Evolutionary conservation across 108 stramenopile genomes (phyloP).

Genomic region (Nitzschia sp.): DNA sequence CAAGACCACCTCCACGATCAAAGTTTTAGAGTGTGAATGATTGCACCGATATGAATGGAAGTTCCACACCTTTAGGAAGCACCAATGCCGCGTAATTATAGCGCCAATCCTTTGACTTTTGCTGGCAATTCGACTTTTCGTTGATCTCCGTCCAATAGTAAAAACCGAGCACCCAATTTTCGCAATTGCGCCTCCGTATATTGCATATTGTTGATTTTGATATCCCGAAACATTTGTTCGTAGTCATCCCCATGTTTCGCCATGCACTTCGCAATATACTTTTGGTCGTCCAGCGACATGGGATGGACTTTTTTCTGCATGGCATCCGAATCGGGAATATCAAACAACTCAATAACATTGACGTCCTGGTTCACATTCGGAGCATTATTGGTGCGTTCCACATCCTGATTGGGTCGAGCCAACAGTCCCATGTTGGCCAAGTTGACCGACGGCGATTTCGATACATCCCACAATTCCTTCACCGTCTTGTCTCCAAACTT

Average conservation of each 20-base stretch:
- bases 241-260: conserved; percentile 78
- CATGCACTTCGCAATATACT: conserved; percentile 74
- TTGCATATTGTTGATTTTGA: conserved; percentile 81
- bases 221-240: conserved; percentile 68
- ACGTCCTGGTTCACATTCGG: neutral
- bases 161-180: conserved; percentile 75
- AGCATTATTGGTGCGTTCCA: conserved; percentile 22
- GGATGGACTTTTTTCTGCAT: conserved; percentile 48
- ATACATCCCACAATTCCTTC: conserved; percentile 64
- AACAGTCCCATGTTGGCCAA: conserved; percentile 64
- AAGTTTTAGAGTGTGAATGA: no score
- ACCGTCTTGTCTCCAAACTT: conserved; percentile 55
- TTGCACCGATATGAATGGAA: no score
- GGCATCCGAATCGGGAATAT: conserved; percentile 77
- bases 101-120: neutral
- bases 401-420: conserved; percentile 51
- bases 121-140: conserved; percentile 47
- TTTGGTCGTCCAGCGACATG: conserved; percentile 68
- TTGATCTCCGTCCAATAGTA: conserved; percentile 61
- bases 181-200: conserved; percentile 69
- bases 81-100: neutral
- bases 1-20: no score
- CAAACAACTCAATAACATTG: conserved; percentile 75
- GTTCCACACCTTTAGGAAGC: no score
- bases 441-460: conserved; percentile 65